Percentiles rank a stretch among this genome's conserved stretches.
Conservation (phyloP, 805 yeast species). For the Ogataea paraovalis region DNA sequence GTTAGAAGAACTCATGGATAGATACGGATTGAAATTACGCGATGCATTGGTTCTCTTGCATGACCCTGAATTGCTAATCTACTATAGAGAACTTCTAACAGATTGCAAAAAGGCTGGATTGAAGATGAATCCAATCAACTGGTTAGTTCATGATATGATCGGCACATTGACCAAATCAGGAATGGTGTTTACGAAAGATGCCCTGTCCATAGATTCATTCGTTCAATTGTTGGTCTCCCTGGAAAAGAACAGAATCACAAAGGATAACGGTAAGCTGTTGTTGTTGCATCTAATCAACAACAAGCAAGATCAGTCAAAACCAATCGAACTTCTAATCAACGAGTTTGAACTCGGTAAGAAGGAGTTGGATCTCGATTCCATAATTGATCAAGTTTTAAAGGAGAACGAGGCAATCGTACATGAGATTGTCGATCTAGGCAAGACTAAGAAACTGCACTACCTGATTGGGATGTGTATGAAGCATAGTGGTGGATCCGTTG, state of each 20-base stretch:
- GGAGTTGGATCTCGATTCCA: constrained; percentile 23
- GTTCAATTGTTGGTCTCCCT: constrained; percentile 54
- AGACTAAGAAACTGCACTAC: constrained; percentile 61
- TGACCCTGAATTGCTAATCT: constrained; percentile 44
- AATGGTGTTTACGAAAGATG: constrained; percentile 27
- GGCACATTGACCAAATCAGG: constrained; percentile 62
- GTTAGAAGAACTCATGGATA: constrained; percentile 41
- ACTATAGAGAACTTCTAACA: constrained; percentile 45
- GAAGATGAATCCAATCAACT: constrained; percentile 50
- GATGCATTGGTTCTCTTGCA: constrained; percentile 71
- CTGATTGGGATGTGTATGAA: constrained; percentile 86
- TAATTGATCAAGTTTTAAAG: constrained; percentile 34
- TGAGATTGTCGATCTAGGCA: constrained; percentile 54
- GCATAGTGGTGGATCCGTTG: constrained; percentile 60
- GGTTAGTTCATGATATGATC: constrained; percentile 78
- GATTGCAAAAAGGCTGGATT: constrained; percentile 31
- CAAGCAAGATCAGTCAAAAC: constrained; percentile 33
- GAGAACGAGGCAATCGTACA: constrained; percentile 52
- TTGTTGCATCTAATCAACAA: constrained; percentile 57
- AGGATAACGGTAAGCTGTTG: constrained; percentile 63
- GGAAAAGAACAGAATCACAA: constrained; percentile 45
- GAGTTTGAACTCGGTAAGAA: constrained; percentile 46
- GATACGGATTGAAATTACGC: constrained; percentile 57
- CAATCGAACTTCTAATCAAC: constrained; percentile 44
- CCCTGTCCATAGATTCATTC: constrained; percentile 41